Conservation (phyloP, 352 stramenopile genomes). For the Phytophthora tubulina region DNA sequence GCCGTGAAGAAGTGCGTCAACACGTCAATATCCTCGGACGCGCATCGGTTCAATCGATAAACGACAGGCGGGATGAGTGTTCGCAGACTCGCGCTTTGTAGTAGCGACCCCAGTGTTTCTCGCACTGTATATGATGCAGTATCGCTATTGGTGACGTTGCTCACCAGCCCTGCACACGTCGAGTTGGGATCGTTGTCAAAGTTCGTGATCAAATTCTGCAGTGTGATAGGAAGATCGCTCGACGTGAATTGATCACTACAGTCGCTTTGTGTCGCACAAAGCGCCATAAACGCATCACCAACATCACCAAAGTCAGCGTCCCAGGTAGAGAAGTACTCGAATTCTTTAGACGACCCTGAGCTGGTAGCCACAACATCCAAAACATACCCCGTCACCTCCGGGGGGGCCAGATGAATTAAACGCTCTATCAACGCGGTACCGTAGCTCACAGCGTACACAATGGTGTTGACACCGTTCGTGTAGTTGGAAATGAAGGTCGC, state of each 20-base stretch:
- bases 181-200: conserved; percentile 43
- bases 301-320: conserved; percentile 51
- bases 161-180: conserved; percentile 33
- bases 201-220: conserved; percentile 28
- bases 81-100: conserved; percentile 30
- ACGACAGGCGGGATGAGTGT: conserved; percentile 48
- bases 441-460: conserved; percentile 63
- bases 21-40: conserved; percentile 30
- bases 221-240: conserved; percentile 17
- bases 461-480: conserved; percentile 38
- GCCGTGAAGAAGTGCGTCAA: conserved; percentile 39
- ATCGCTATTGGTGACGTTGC: conserved; percentile 4
- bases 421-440: conserved; percentile 57
- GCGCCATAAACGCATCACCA: conserved; percentile 41
- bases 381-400: conserved; percentile 57
- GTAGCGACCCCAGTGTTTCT: conserved; percentile 36
- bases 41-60: conserved; percentile 52
- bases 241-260: conserved; percentile 35
- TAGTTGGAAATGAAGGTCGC: conserved; percentile 42
- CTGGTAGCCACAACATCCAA: conserved; percentile 53
- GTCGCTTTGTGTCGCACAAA: conserved; percentile 24
- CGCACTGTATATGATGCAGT: conserved; percentile 40
- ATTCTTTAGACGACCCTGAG: conserved; percentile 41
- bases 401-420: conserved; percentile 50
- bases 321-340: conserved; percentile 50